Percentiles rank a stretch among this genome's conserved stretches.
These are phyloP conservation scores for Fusarium staphyleae DNA, from an alignment of 2,329 filamentous ascomycete species.

Conservation along the genomic window DNA sequence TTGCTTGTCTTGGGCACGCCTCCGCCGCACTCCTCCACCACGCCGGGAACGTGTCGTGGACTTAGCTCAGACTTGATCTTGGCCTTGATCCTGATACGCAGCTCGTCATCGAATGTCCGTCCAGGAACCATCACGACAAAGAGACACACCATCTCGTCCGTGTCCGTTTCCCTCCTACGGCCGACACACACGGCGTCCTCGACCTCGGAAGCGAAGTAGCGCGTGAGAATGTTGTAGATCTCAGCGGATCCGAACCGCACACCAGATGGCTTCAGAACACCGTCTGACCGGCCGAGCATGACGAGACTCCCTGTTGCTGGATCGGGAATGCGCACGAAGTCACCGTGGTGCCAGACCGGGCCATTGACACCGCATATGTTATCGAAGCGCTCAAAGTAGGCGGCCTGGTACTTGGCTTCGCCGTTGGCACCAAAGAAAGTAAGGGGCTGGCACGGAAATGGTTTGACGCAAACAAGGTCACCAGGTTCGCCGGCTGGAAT, in stretches of 20 bases:
- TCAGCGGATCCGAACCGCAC: conserved; percentile 93
- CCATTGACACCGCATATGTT: conserved; percentile 48
- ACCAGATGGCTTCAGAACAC: conserved; percentile 89
- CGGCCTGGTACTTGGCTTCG: conserved; percentile 77
- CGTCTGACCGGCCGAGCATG: conserved; percentile 93
- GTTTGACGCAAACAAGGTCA: conserved; percentile 83
- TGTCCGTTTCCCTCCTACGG: conserved; percentile 71
- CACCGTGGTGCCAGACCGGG: conserved; percentile 88
- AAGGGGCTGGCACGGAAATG: conserved; percentile 91
- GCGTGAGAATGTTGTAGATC: conserved; percentile 92
- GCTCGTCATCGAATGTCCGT: conserved; percentile 61
- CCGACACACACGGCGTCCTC: conserved; percentile 91
- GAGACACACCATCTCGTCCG: conserved; percentile 85
- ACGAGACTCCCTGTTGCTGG: conserved; percentile 76
- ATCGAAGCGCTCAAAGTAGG: conserved; percentile 87
- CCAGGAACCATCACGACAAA: conserved; percentile 80
- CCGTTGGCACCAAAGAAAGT: conserved; percentile 78
- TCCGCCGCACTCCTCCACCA: conserved; percentile 78
- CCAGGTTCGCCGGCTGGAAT: conserved; percentile 73
- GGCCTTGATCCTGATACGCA: conserved; percentile 70
- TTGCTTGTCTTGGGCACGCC: conserved; percentile 93
- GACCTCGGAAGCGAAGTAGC: conserved; percentile 79
- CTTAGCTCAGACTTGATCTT: conserved; percentile 80
- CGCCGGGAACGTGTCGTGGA: conserved; percentile 84
- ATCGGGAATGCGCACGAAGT: conserved; percentile 78